phyloP scores from a whole-genome alignment of 495 filamentous ascomycete species.

The Hyaloscypha variabilis region DNA sequence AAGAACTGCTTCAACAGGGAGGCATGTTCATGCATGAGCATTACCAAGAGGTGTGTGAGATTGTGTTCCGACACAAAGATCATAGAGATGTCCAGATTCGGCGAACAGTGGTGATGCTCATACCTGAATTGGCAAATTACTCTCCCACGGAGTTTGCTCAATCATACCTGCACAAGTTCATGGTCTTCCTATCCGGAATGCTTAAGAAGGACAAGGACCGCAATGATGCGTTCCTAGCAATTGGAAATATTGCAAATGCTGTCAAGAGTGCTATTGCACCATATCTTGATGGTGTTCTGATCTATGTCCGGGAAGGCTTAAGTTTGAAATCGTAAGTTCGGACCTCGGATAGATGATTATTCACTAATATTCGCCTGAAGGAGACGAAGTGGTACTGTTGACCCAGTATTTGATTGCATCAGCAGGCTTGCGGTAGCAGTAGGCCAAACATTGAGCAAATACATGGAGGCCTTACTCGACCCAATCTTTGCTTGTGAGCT shows the following conservation, averaged over 20 bases:
- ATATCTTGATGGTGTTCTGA: conserved; percentile 90
- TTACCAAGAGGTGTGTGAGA: conserved; percentile 87
- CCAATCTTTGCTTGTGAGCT: conserved; percentile 96
- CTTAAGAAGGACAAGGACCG: conserved; percentile 95
- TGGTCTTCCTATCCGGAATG: conserved; percentile 92
- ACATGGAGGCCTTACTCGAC: conserved; percentile 93
- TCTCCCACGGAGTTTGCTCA: conserved; percentile 82
- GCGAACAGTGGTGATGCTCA: conserved; percentile 82
- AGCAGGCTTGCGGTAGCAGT: conserved; percentile 94
- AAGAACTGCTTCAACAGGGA: conserved; percentile 87
- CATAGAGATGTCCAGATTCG: conserved; percentile 86
- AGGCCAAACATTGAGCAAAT: conserved; percentile 94
- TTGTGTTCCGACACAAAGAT: conserved; percentile 86
- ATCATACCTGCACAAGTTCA: conserved; percentile 89
- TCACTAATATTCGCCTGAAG: conserved; percentile 30
- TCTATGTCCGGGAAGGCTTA: conserved; percentile 88
- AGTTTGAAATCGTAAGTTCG: conserved; percentile 62
- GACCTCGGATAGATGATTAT: not conserved
- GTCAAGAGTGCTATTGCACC: conserved; percentile 91
- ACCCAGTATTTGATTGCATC: conserved; percentile 98
- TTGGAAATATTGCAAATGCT: conserved; percentile 94
- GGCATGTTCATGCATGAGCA: conserved; percentile 98
- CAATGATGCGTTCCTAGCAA: conserved; percentile 89
- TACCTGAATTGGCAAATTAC: conserved; percentile 92
- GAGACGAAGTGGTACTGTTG: conserved; percentile 70